Evolutionary conservation across 148 eudicot species (phyloP).

Genomic region (Silene conica): DNA sequence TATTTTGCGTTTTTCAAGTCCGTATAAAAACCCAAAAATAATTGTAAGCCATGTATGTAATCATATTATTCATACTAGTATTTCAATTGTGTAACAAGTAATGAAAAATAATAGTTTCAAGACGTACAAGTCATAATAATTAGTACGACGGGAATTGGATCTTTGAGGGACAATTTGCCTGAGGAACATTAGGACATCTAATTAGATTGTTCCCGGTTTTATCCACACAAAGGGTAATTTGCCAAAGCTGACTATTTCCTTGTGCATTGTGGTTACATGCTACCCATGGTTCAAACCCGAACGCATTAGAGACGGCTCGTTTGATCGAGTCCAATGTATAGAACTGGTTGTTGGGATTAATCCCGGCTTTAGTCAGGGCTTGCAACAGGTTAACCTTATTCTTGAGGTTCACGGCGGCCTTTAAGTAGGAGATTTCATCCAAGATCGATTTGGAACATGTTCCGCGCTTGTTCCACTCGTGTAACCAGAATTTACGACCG

Average conservation of each 20-base stretch:
- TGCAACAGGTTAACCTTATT: constrained; percentile 26
- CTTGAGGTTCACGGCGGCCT: constrained; percentile 34
- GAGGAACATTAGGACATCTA: constrained; percentile 23
- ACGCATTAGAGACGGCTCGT: constrained; percentile 13
- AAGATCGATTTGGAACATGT: constrained; percentile 40
- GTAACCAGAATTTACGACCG: constrained; percentile 41
- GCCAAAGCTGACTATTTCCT: constrained; percentile 26
- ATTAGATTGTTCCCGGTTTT: constrained; percentile 21
- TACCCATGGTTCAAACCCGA: constrained; percentile 23
- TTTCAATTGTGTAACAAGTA: no score
- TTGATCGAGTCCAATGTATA: constrained; percentile 21
- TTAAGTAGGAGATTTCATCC: constrained; percentile 32
- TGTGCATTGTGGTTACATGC: constrained; percentile 26
- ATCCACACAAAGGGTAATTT: constrained; percentile 27
- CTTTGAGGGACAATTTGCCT: constrained; percentile 28
- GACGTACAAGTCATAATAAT: no score
- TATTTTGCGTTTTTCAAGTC: no score
- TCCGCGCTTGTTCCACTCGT: constrained; percentile 49
- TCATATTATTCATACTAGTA: no score
- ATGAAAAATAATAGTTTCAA: no score
- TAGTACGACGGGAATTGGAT: constrained; percentile 53
- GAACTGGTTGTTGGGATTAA: constrained; percentile 19
- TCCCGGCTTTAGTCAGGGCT: constrained; percentile 33
- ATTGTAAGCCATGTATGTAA: no score
- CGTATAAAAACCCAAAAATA: no score